These are phyloP conservation scores for Trametes hirsuta DNA, from an alignment of 1,284 basidiomycete genomes.

Conservation along the genomic window DNA sequence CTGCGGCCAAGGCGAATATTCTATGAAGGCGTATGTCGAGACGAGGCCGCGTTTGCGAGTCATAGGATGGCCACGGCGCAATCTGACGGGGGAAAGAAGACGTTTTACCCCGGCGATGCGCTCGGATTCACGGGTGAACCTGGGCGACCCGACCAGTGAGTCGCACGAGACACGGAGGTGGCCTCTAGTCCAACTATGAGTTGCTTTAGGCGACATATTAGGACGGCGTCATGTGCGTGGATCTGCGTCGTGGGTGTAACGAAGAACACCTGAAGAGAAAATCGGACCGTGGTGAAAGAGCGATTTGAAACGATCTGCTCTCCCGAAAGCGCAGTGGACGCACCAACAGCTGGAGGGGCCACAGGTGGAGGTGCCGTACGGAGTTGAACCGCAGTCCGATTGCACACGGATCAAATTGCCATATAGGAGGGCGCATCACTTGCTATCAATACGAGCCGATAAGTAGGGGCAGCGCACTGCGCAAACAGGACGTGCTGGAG, in stretches of 20 bases:
- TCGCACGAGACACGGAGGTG: conserved; percentile 8
- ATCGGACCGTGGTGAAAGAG: background rate
- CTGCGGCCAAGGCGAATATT: conserved; percentile 17
- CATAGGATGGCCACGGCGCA: conserved; percentile 13
- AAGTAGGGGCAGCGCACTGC: background rate
- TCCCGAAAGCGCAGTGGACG: background rate
- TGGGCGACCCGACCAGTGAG: background rate
- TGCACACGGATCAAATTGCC: conserved; percentile 20
- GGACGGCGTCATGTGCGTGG: background rate
- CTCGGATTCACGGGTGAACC: background rate
- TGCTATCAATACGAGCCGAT: conserved; percentile 6
- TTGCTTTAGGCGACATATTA: background rate
- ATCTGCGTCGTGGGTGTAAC: too few species aligned
- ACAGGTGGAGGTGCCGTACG: conserved; percentile 12
- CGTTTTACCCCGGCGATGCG: background rate
- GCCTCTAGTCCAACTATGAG: background rate
- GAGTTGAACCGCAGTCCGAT: conserved; percentile 18
- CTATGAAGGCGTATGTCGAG: conserved; percentile 16
- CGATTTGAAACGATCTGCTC: background rate
- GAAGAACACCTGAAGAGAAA: background rate
- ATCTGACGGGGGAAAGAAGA: background rate
- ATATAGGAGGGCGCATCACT: conserved; percentile 3
- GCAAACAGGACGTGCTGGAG: background rate
- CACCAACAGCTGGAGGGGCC: background rate
- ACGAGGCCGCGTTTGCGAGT: conserved; percentile 14